phyloP scores from a whole-genome alignment of 192 early-diverging fungal genomes.

The Geranomyces variabilis region DNA sequence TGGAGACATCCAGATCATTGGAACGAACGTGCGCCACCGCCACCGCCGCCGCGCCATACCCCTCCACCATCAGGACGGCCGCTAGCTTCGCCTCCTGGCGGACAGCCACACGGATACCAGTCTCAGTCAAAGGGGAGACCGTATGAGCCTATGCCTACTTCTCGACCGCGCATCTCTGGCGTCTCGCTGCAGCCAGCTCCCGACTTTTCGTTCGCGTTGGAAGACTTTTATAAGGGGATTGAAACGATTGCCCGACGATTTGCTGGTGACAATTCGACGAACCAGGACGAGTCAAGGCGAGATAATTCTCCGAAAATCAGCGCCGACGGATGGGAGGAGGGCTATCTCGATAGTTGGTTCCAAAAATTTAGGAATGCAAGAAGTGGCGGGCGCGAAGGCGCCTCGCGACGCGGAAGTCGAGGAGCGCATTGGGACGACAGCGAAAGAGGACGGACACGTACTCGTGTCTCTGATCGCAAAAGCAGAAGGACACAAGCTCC shows the following conservation, averaged over 20 bases:
- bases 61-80: too few species aligned
- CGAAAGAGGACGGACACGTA: background rate
- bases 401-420: background rate
- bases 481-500: background rate
- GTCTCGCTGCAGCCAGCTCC: background rate
- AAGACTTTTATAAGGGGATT: background rate
- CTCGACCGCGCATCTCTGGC: background rate
- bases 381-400: background rate
- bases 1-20: too few species aligned
- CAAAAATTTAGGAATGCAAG: background rate
- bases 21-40: too few species aligned
- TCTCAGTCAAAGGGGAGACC: background rate
- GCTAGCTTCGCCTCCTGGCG: background rate
- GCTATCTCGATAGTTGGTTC: background rate
- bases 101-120: background rate
- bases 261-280: background rate
- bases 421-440: background rate
- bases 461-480: background rate
- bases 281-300: background rate
- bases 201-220: background rate
- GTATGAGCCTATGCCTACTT: background rate
- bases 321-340: slow-evolving; percentile 2
- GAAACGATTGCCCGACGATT: background rate
- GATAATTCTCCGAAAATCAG: background rate
- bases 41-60: too few species aligned